phyloP scores from a whole-genome alignment of 75 land plant genomes.

The Pinus tabuliformis region DNA sequence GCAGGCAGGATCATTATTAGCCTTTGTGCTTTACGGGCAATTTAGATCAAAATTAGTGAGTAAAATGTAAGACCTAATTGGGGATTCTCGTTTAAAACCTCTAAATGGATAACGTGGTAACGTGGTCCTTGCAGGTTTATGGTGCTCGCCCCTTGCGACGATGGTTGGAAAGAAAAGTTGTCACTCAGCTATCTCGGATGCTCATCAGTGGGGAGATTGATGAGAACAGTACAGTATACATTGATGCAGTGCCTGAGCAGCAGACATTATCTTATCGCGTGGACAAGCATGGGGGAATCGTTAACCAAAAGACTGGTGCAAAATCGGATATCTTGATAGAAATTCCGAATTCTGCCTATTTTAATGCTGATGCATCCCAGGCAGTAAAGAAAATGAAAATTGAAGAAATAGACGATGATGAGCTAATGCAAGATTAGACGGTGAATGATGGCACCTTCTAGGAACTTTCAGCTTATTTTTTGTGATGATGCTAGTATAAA shows the following conservation, averaged over 20 bases:
- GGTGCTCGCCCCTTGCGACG: slow-evolving; percentile 95
- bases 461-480: too few relatives aligned
- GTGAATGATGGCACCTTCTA: too few relatives aligned
- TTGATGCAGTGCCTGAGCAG: slow-evolving; percentile 55
- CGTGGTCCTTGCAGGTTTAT: slow-evolving; percentile 53
- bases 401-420: slow-evolving; percentile 61
- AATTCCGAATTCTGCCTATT: slow-evolving; percentile 36
- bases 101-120: too few relatives aligned
- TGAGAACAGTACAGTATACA: slow-evolving; percentile 91
- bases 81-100: too few relatives aligned
- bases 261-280: slow-evolving; percentile 49
- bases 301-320: slow-evolving; percentile 62
- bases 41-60: background rate
- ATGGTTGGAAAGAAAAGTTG: slow-evolving; percentile 94
- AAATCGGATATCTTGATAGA: slow-evolving; percentile 81
- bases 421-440: slow-evolving; percentile 46
- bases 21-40: background rate
- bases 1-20: background rate
- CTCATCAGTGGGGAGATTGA: slow-evolving; percentile 85
- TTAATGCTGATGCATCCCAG: slow-evolving; percentile 41
- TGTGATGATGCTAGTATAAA: too few relatives aligned
- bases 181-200: slow-evolving; percentile 86
- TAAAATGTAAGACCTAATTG: too few relatives aligned
- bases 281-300: slow-evolving; percentile 69
- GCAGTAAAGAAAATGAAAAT: slow-evolving; percentile 88